These are phyloP conservation scores for Limonomyces culmigenus DNA, from an alignment of 1,284 basidiomycete genomes.

Conservation along the genomic window DNA sequence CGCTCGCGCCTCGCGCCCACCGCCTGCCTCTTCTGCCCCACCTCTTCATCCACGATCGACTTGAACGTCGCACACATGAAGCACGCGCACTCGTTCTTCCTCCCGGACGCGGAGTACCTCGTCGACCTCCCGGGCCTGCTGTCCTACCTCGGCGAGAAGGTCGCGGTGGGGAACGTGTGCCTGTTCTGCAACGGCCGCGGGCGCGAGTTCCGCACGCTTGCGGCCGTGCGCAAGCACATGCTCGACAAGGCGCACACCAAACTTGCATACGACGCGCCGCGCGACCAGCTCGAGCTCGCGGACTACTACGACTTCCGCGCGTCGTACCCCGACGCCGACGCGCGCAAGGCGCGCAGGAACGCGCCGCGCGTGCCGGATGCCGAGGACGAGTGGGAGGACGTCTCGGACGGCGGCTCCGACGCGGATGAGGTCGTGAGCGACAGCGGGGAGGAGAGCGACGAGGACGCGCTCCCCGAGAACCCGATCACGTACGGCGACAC, in stretches of 20 bases:
- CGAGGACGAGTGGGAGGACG: conserved; percentile 25
- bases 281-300: conserved; percentile 74
- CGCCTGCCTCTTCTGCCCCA: conserved; percentile 80
- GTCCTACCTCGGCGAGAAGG: conserved; percentile 83
- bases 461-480: conserved; percentile 25
- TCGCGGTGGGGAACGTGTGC: conserved; percentile 86
- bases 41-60: conserved; percentile 33
- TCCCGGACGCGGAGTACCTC: conserved; percentile 89
- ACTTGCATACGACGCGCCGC: conserved; percentile 74
- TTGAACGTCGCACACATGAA: conserved; percentile 83
- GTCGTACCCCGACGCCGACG: conserved; percentile 52
- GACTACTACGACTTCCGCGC: conserved; percentile 89
- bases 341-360: conserved; percentile 12
- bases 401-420: conserved; percentile 36
- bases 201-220: conserved; percentile 62
- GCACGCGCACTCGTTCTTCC: conserved; percentile 79
- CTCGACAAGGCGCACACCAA: conserved; percentile 91
- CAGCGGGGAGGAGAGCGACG: conserved; percentile 15
- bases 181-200: conserved; percentile 76
- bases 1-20: conserved; percentile 43
- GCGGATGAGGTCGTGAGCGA: conserved; percentile 31
- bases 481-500: conserved; percentile 60
- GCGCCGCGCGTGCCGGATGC: conserved; percentile 14
- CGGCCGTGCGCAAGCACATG: conserved; percentile 90
- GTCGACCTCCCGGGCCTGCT: conserved; percentile 74